These are phyloP conservation scores for Arthroderma uncinatum DNA, from an alignment of 2,329 filamentous ascomycete genomes.

Conservation along the genomic window DNA sequence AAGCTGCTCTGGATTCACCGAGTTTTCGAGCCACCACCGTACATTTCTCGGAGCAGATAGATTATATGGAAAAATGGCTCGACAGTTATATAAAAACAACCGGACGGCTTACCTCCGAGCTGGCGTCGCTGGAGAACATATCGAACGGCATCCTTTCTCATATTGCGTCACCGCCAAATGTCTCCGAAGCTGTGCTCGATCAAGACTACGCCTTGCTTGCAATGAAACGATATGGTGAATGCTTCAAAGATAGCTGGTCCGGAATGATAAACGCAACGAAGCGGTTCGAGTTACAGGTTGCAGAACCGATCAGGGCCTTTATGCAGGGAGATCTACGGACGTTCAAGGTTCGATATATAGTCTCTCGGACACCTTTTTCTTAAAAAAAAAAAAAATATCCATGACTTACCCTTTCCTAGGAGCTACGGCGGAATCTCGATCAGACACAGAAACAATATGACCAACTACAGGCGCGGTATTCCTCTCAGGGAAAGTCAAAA, in stretches of 20 bases:
- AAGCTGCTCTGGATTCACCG: conserved; percentile 91
- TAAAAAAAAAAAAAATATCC: no score
- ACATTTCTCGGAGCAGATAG: conserved; percentile 86
- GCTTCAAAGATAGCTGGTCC: conserved; percentile 77
- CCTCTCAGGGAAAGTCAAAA: conserved; percentile 80
- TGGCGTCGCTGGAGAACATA: conserved; percentile 64
- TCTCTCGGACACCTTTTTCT: background rate
- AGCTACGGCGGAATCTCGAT: conserved; percentile 65
- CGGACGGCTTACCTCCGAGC: conserved; percentile 51
- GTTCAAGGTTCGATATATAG: conserved; percentile 50
- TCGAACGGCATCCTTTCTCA: conserved; percentile 67
- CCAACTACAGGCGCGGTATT: conserved; percentile 66
- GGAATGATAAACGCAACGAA: conserved; percentile 62
- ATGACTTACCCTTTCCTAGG: conserved; percentile 28
- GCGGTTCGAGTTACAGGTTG: conserved; percentile 62
- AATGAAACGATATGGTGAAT: conserved; percentile 73
- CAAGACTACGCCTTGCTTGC: conserved; percentile 90
- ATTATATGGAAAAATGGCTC: conserved; percentile 85
- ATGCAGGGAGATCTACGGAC: conserved; percentile 65
- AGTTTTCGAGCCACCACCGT: conserved; percentile 80
- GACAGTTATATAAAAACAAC: conserved; percentile 56
- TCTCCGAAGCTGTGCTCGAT: conserved; percentile 78
- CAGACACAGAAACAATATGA: conserved; percentile 76
- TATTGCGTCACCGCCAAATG: conserved; percentile 58
- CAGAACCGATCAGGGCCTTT: conserved; percentile 73